A percentile compares a stretch with the other conserved stretches of the same genome.
These are phyloP conservation scores for Vaccinium macrocarpon DNA, from an alignment of 148 eudicot genomes.

Conservation along the genomic window DNA sequence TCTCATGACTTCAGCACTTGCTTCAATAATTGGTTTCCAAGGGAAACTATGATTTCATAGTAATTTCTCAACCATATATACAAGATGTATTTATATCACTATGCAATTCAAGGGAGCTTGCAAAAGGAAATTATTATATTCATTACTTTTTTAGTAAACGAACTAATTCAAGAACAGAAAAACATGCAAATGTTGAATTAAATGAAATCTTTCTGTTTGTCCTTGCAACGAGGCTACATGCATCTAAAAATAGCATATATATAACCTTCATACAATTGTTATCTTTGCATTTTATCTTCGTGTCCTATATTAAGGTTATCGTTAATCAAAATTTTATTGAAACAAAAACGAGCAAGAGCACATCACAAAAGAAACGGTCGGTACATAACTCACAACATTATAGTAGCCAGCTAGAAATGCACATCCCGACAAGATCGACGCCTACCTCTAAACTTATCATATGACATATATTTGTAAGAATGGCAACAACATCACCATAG, in stretches of 20 bases:
- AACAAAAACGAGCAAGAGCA: background rate
- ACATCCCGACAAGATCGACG: background rate
- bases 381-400: background rate
- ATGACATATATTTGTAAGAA: background rate
- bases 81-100: background rate
- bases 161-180: background rate
- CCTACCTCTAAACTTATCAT: background rate
- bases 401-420: background rate
- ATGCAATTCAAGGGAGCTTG: background rate
- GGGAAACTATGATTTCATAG: background rate
- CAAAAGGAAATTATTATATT: background rate
- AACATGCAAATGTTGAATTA: background rate
- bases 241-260: no score
- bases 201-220: background rate
- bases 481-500: background rate
- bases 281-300: no score
- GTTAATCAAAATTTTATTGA: background rate
- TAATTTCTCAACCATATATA: background rate
- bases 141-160: background rate
- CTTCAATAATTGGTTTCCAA: background rate
- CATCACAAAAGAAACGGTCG: background rate
- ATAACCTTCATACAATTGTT: no score
- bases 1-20: background rate
- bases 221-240: no score
- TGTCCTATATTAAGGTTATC: background rate